Base-by-base conservation (phyloP, 805 yeast species). In the Suhomyces sp. region DNA sequence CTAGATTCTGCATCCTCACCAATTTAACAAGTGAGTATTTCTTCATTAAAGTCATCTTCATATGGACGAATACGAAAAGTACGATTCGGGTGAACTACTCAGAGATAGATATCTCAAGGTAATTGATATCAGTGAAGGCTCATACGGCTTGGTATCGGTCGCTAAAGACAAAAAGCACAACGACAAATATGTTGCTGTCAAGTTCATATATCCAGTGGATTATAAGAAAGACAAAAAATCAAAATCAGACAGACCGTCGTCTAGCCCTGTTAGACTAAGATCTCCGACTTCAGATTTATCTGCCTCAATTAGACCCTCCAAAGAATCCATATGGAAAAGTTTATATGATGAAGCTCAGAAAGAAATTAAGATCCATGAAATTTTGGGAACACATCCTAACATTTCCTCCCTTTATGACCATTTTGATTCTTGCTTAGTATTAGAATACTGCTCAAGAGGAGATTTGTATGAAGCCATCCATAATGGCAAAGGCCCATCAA, bases 101-200 rank as follows among this genome's bases (percentile, higher is more conserved):
- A 73, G 79, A 40, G 69, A 69, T 36, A 68, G 84, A 37, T 91
- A 88, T 63, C 64, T 68, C 39, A 81, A 81, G 48, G 70, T 88
- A 15, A 79, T 77, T 39, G 86, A 81, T 53, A 76, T 91, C 40
- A 86, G 90, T 53, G 90, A 87, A 58, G 98, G 98, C 19, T 87
- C 97, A 0, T 91, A 87, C 59, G 98, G 98, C 33, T 75, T 84
- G 30, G 98, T 91, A 6, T 80, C 95, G 2, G 70, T 91, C 17
- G 97, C 96, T 7, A 80, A 79, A 50, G 96, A 91, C 57, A 69
- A 72, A 17, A 60, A 66, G 24, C 40, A 54, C 19, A 48, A 56
- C 19, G 51, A 68, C 43, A 64, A 68, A 36, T 61, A 84, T 31
- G 95, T 85, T 19, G 98, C 97, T 3, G 79, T 91, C 42, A 90